These are phyloP conservation scores for Penicillium lividum DNA, from an alignment of 495 filamentous ascomycete species.

Conservation along the genomic window DNA sequence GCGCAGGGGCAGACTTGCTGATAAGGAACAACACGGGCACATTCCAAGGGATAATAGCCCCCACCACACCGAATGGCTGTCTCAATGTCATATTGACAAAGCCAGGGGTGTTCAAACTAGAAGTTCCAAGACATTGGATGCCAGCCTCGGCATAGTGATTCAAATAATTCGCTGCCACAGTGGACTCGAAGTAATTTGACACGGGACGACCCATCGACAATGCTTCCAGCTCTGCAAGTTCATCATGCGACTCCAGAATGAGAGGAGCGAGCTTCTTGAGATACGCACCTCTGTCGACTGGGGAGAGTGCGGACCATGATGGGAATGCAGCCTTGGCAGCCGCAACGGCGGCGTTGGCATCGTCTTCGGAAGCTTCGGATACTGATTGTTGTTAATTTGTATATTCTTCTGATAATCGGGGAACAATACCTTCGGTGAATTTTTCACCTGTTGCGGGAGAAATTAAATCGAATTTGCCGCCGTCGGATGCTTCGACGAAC, in stretches of 20 bases:
- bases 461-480: constrained; percentile 17
- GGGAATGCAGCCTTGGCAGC: constrained; percentile 61
- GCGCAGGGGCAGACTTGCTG: constrained; percentile 55
- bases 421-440: constrained; percentile 14
- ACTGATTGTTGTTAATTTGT: constrained; percentile 18
- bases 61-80: constrained; percentile 38
- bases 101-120: constrained; percentile 60
- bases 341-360: constrained; percentile 59
- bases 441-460: constrained; percentile 22
- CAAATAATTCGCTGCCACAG: constrained; percentile 16
- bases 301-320: constrained; percentile 53
- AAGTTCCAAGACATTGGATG: constrained; percentile 38
- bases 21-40: constrained; percentile 29
- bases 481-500: constrained; percentile 27
- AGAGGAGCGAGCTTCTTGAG: constrained; percentile 55
- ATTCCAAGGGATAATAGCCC: constrained; percentile 40
- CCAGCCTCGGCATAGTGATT: constrained; percentile 28
- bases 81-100: constrained; percentile 47
- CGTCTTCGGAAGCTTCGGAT: constrained; percentile 47
- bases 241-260: constrained; percentile 43
- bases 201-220: constrained; percentile 33
- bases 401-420: not conserved
- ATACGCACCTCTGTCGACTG: constrained; percentile 39
- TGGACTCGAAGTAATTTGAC: constrained; percentile 26
- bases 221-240: constrained; percentile 52